Evolutionary conservation across 192 early-diverging fungal species (phyloP), one percentile per base, ranked within the genome.

Genomic region (Coemansia sp.): DNA sequence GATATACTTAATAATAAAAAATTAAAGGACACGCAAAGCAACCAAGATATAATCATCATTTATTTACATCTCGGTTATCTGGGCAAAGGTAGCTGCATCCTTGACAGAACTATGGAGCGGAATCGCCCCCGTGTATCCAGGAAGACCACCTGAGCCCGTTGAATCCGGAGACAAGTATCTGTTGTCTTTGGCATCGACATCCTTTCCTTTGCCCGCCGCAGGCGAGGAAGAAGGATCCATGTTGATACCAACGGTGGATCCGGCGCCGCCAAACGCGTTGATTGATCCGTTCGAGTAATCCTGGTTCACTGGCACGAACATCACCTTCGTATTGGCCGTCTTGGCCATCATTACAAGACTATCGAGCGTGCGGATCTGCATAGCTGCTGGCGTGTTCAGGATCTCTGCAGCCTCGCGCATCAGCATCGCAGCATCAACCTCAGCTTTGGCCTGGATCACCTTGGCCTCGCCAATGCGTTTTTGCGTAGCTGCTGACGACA

Each of bases 371-470:
- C 94, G 87, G 61, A 97, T 97, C 81, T 97, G 93, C 84, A 88
- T 87, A 2, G 87, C 87, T 0, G 87, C 89, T 13, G 91, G 91
- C 3, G 91, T 89, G 73, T 92, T 94, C 21, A 97, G 77, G 49
- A 95, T 92, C 66, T 95, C 93, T 0, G 95, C 89, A n/a, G 94
- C 93, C 74, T 95, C 90, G 31, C 93, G 86, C 93, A 96, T 95
- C 37, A 97, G 74, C 67, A 94, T 95, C 6, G 95, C 93, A 48
- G 89, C 79, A 61, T 94, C 90, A 21, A 94, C 94, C 68, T 91
- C 91, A 2, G 95, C 94, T 68, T 87, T 67, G 1, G 95, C 93
- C 26, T 91, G 88, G 74, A 97, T 97, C 45, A 95, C 85, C 84
- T 95, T 95, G 63, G 88, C 88, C 75, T 95, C 88, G 35, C 93